Conservation (phyloP, 1,284 basidiomycete genomes). For the Rhizoctonia solani region DNA sequence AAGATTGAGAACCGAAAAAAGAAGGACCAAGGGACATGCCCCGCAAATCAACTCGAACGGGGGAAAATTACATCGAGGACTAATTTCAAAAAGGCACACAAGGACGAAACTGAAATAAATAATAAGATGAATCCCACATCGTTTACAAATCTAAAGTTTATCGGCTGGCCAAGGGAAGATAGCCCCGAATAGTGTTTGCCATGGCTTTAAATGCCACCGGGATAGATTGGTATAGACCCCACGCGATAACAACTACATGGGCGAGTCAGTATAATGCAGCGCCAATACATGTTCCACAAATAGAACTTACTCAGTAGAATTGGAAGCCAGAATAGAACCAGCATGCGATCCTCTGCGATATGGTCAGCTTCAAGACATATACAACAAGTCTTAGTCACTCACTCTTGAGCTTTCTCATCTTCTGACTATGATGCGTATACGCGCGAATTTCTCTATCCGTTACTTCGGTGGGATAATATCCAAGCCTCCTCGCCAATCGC, state of each 20-base stretch:
- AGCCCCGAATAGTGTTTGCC: conserved; percentile 2
- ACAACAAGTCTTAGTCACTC: conserved; percentile 5
- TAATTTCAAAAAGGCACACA: conserved; percentile 13
- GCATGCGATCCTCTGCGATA: conserved; percentile 83
- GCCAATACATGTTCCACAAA: neutral
- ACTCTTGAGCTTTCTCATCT: conserved; percentile 54
- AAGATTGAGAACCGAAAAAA: no score
- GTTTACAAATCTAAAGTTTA: neutral
- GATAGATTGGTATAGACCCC: conserved; percentile 40
- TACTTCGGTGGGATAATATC: conserved; percentile 55
- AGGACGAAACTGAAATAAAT: conserved; percentile 28
- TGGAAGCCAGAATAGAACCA: conserved; percentile 92
- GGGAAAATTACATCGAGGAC: no score
- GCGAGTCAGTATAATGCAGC: conserved; percentile 4
- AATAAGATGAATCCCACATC: no score
- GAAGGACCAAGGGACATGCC: no score
- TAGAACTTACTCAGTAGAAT: conserved; percentile 72
- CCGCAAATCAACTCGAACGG: no score
- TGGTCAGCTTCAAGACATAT: conserved; percentile 29
- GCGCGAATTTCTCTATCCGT: conserved; percentile 68
- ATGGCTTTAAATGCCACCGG: conserved; percentile 37
- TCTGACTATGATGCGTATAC: conserved; percentile 61
- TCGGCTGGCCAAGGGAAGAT: conserved; percentile 30
- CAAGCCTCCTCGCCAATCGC: conserved; percentile 47
- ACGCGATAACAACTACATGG: conserved; percentile 41